These are phyloP conservation scores for Amaranthus palmeri DNA, from an alignment of 148 eudicot species.

Conservation along the genomic window DNA sequence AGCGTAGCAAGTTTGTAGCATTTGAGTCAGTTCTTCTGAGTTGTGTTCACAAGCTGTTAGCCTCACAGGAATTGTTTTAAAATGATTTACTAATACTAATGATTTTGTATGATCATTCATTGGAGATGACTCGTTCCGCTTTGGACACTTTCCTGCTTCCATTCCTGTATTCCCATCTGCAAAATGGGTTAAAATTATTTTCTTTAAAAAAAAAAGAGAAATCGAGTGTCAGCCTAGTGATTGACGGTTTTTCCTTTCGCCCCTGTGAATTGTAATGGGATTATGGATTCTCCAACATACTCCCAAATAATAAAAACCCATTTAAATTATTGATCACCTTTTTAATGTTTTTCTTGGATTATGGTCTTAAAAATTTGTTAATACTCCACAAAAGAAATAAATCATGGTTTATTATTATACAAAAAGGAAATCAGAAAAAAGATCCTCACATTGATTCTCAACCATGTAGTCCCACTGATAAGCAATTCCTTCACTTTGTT, in stretches of 20 bases:
- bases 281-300: too few species aligned
- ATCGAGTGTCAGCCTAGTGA: background rate
- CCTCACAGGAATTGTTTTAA: constrained; percentile 25
- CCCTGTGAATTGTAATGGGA: too few species aligned
- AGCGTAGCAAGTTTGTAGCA: constrained; percentile 25
- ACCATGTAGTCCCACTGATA: constrained; percentile 41
- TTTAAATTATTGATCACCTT: background rate
- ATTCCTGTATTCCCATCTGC: constrained; percentile 32
- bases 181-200: background rate
- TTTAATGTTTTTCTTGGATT: background rate
- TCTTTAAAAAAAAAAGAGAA: background rate
- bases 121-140: constrained; percentile 27
- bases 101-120: constrained; percentile 28
- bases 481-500: constrained; percentile 32
- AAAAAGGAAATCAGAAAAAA: background rate
- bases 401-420: background rate
- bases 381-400: background rate
- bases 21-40: constrained; percentile 20
- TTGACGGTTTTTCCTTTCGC: too few species aligned
- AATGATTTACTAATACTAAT: constrained; percentile 31
- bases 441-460: constrained; percentile 31
- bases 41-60: constrained; percentile 26
- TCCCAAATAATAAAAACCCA: too few species aligned
- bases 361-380: too few species aligned
- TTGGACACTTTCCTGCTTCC: constrained; percentile 28